These are phyloP conservation scores for Diaporthe australafricana DNA, from an alignment of 2,329 filamentous ascomycete species.

Conservation along the genomic window DNA sequence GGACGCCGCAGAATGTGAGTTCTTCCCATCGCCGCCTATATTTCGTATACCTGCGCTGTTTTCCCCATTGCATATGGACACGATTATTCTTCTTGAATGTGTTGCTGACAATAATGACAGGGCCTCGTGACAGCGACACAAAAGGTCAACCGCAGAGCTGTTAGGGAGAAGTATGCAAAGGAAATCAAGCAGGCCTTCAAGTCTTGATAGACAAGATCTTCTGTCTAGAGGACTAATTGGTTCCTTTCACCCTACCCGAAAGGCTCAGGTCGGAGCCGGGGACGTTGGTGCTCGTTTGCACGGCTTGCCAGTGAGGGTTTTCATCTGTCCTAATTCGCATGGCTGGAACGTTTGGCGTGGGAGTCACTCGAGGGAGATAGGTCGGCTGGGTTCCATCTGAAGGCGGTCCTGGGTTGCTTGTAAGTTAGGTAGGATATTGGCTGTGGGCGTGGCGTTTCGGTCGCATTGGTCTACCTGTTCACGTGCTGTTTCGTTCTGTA, in stretches of 20 bases:
- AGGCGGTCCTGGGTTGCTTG: neutral
- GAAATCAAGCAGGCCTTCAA: conserved; percentile 60
- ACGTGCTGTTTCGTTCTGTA: neutral
- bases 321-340: neutral
- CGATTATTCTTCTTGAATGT: conserved; percentile 23
- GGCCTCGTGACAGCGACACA: conserved; percentile 72
- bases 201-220: neutral
- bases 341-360: neutral
- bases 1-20: conserved; percentile 87
- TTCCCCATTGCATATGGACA: neutral
- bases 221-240: neutral
- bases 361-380: too few species aligned
- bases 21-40: neutral
- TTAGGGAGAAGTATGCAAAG: conserved; percentile 62
- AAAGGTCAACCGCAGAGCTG: conserved; percentile 67
- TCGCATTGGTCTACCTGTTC: neutral
- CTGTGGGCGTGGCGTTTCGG: conserved; percentile 14
- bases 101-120: conserved; percentile 47
- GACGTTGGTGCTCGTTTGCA: neutral
- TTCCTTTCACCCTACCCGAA: neutral
- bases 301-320: neutral
- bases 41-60: neutral
- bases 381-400: neutral
- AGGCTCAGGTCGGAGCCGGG: neutral
- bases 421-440: neutral